Evolutionary conservation across 768 basidiomycete genomes (phyloP).

Genomic region (Cantharellus anzutake): DNA sequence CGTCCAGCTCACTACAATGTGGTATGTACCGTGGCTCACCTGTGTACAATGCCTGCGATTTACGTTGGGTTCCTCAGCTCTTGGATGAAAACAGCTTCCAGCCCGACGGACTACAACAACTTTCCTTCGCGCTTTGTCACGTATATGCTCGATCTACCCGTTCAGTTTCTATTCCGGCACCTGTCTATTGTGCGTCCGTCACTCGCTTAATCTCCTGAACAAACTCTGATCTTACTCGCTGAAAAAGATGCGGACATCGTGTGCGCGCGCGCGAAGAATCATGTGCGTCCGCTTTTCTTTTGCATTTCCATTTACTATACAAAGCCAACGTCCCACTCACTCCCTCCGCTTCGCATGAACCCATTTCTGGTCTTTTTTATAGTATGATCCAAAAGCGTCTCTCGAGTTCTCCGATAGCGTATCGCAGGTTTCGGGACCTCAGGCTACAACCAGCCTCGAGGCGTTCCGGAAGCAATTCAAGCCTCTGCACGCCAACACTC

Average conservation of each 20-base stretch:
- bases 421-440: background rate
- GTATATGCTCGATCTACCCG: constrained; percentile 66
- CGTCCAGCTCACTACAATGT: constrained; percentile 42
- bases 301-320: background rate
- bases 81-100: constrained; percentile 38
- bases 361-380: background rate
- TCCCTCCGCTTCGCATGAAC: background rate
- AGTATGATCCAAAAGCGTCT: background rate
- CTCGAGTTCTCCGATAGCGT: background rate
- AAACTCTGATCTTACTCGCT: background rate
- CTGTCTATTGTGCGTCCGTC: constrained; percentile 47
- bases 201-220: background rate
- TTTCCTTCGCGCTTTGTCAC: constrained; percentile 62
- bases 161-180: constrained; percentile 66
- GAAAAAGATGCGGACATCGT: constrained; percentile 9
- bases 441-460: background rate
- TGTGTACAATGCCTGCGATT: background rate
- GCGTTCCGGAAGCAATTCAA: background rate
- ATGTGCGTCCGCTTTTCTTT: background rate
- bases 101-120: constrained; percentile 48
- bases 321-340: background rate
- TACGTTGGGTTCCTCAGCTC: background rate
- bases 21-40: constrained; percentile 16
- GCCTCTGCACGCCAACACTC: background rate
- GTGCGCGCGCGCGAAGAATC: constrained; percentile 8